Conservation (phyloP, 139 green algal genomes). For the Ostreobium quekettii region DNA sequence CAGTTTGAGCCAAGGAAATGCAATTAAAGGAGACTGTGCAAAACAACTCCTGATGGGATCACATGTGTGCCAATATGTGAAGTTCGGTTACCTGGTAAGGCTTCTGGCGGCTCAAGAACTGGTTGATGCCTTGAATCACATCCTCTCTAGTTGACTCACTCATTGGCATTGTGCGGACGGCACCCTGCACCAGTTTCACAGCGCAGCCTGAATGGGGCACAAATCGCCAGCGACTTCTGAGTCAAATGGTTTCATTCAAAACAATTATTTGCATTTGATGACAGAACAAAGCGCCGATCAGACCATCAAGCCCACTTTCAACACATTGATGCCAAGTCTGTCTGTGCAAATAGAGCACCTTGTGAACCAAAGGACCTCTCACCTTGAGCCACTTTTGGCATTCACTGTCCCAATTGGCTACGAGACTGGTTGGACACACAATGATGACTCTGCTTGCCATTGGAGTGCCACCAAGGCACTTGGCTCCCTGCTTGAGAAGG, state of each 20-base stretch:
- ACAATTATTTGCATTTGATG: too few relatives aligned
- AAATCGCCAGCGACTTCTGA: not conserved
- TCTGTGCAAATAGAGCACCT: not conserved
- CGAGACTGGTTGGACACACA: slow-evolving; percentile 93
- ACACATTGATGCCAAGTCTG: not conserved
- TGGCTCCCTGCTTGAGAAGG: slow-evolving; percentile 53
- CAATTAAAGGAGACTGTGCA: too few relatives aligned
- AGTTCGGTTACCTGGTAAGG: slow-evolving; percentile 26
- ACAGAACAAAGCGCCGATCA: too few relatives aligned
- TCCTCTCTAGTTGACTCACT: slow-evolving; percentile 82
- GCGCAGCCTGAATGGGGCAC: not conserved
- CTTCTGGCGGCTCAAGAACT: slow-evolving; percentile 62
- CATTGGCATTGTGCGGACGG: slow-evolving; percentile 69
- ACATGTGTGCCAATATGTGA: too few relatives aligned
- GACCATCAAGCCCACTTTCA: too few relatives aligned
- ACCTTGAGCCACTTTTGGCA: slow-evolving; percentile 89
- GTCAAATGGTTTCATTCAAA: not conserved
- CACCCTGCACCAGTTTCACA: slow-evolving; percentile 38
- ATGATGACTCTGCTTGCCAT: slow-evolving; percentile 72
- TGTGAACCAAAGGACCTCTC: too few relatives aligned
- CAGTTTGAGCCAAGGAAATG: too few relatives aligned
- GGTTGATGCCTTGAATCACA: slow-evolving; percentile 60
- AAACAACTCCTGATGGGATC: too few relatives aligned
- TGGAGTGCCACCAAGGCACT: slow-evolving; percentile 26
- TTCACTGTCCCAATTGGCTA: slow-evolving; percentile 96